Conservation (phyloP, 169 alveolate species). For the Plasmodium vivax region DNA sequence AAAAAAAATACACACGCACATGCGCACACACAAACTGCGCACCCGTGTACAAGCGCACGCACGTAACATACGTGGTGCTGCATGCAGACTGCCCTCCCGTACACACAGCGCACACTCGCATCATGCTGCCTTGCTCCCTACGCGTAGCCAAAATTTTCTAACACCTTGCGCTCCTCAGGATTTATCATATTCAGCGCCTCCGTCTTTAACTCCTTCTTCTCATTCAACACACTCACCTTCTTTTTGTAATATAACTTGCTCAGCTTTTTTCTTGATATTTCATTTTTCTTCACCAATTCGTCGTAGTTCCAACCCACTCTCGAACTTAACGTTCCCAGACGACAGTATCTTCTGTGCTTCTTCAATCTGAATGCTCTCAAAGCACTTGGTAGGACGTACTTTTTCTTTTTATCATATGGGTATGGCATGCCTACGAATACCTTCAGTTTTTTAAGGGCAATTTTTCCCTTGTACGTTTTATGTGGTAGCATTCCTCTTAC, state of each 20-base stretch:
- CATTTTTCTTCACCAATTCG: constrained; percentile 89
- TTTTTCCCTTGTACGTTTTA: constrained; percentile 97
- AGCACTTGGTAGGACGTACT: constrained; percentile 95
- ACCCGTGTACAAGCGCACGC: background rate
- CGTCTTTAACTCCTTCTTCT: constrained; percentile 39
- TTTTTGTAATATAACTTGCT: constrained; percentile 87
- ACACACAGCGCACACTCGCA: background rate
- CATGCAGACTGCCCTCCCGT: background rate
- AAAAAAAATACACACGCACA: constrained; percentile 11
- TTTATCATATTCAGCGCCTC: constrained; percentile 35
- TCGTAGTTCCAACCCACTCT: constrained; percentile 94
- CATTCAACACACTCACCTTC: constrained; percentile 78
- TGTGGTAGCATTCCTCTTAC: constrained; percentile 99
- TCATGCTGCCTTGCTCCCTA: background rate
- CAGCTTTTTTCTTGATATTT: constrained; percentile 93
- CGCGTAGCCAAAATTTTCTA: constrained; percentile 68
- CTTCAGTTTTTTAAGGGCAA: constrained; percentile 95
- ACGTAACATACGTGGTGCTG: background rate
- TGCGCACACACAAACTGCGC: background rate
- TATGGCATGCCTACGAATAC: constrained; percentile 96
- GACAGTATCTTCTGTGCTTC: constrained; percentile 89
- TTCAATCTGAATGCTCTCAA: constrained; percentile 90
- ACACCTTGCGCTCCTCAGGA: constrained; percentile 60
- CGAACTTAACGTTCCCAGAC: constrained; percentile 93
- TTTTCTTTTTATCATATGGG: constrained; percentile 94